Percentiles rank a stretch among this genome's conserved stretches.
Conservation (phyloP, 129 eudicot genomes). For the Erigeron canadensis region DNA sequence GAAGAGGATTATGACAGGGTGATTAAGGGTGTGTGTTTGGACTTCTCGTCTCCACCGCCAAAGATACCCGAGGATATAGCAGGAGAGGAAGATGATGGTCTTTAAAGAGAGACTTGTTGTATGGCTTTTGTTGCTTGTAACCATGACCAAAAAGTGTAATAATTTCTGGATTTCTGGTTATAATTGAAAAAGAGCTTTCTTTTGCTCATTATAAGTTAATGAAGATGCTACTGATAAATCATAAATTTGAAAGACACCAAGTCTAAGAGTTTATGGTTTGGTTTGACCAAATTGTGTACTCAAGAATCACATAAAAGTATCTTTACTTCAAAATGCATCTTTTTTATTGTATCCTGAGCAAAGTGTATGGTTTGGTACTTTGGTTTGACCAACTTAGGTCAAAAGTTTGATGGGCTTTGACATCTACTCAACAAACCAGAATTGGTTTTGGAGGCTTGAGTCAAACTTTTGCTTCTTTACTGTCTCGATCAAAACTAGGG, state of each 20-base stretch:
- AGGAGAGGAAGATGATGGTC: conserved; percentile 17
- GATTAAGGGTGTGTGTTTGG: conserved; percentile 61
- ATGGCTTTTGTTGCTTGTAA: conserved; percentile 1
- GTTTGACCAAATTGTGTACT: background rate
- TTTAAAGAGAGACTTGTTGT: background rate
- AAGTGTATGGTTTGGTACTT: background rate
- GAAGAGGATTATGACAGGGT: conserved; percentile 57
- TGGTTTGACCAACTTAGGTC: background rate
- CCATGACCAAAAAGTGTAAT: background rate
- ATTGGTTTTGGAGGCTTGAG: too few relatives aligned
- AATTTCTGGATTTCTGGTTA: background rate
- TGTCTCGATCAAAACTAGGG: too few relatives aligned
- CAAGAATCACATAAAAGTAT: background rate
- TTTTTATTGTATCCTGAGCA: background rate
- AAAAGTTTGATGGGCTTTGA: background rate
- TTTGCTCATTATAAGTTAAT: too few relatives aligned
- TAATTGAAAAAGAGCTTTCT: background rate
- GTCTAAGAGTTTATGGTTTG: too few relatives aligned
- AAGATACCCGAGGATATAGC: conserved; percentile 30
- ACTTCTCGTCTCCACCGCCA: conserved; percentile 65
- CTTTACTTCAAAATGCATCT: background rate
- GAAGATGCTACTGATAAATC: too few relatives aligned
- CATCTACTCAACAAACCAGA: background rate
- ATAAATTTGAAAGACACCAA: too few relatives aligned
- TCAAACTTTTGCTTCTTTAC: too few relatives aligned